These are phyloP conservation scores for Trichoderma atroviride DNA, from an alignment of 2,329 filamentous ascomycete species.

Conservation along the genomic window DNA sequence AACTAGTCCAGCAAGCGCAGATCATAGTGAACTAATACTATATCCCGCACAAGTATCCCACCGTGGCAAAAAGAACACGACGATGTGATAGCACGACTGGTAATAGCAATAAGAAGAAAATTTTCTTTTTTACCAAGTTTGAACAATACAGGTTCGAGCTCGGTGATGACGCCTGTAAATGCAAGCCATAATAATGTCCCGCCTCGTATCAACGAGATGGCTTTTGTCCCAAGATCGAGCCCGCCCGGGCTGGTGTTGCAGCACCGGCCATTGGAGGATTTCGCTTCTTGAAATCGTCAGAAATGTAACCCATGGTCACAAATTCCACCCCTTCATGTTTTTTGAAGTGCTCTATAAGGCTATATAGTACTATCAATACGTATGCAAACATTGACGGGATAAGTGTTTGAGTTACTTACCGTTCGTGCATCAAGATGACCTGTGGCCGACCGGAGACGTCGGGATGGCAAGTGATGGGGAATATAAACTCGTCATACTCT, in stretches of 20 bases:
- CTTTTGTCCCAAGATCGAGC: too few species aligned
- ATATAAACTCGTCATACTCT: slow-evolving; percentile 13
- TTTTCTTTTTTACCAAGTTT: too few species aligned
- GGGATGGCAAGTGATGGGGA: slow-evolving; percentile 5
- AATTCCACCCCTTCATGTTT: slow-evolving; percentile 6
- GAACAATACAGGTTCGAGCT: too few species aligned
- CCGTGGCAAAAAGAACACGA: too few species aligned
- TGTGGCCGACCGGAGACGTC: slow-evolving; percentile 4
- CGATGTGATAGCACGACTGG: too few species aligned
- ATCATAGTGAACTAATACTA: too few species aligned
- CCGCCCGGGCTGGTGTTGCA: not conserved
- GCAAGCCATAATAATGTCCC: not conserved
- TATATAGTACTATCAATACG: not conserved
- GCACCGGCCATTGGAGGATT: not conserved
- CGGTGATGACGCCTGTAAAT: too few species aligned
- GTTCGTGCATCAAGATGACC: slow-evolving; percentile 10
- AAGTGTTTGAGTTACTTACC: not conserved
- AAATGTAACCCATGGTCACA: slow-evolving; percentile 4
- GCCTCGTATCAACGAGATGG: not conserved
- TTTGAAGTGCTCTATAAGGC: slow-evolving; percentile 5
- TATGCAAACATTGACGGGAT: not conserved
- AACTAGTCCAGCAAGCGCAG: too few species aligned
- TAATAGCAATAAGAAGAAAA: too few species aligned
- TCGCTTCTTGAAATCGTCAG: not conserved
- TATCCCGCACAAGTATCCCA: too few species aligned